Base-by-base conservation (phyloP, 1,139 yeast species). In the Geotrichum klebahnii region DNA sequence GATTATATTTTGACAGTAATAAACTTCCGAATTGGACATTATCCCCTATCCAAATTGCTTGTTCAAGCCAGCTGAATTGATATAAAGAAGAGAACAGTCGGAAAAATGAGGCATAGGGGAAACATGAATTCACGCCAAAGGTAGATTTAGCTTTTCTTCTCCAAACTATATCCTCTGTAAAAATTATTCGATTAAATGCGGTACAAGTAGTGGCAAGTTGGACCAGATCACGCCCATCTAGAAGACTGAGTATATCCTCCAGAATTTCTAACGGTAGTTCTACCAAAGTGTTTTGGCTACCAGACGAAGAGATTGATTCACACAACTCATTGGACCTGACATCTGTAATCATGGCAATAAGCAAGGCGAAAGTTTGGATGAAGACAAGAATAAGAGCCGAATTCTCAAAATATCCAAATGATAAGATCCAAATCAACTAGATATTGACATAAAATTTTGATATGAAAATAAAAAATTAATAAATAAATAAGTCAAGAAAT, bases 21-120 rank as follows among this genome's bases (percentile, higher is more conserved):
- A 65, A 34, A 6, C 61, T 57, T 6, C 68, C 68, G 51, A 59
- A 60, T 22, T 56, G 59, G 9, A 52, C 55, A 31, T 55, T 53
- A 43, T 64, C 64, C 22, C 68, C 68, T 45, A 57, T 57, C 68
- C 68, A 65, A 2, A 65, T 35, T 4, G 51, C 63, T 51, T 20
- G 59, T 55, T 35, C 57, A 52, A 65, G 52, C 67, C 67, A 64
- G 17, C 53, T 42, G 31, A 45, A 48, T n/a, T 44, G 51, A 19
- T 44, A 38, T 12, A 48, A 32, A 2, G 45, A 32, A 17, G 47
- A 48, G 48, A 53, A 61, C 24, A 60, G 51, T 5, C 51, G 51
- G 20, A 47, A 50, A 37, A 49, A 57, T 8, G 57, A 40, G 2
- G 28, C 14, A 48, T 55, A 60, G 2, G 65, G 62, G 22, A 50